Evolutionary conservation across 1,139 yeast species (phyloP).

Genomic region (Kodamaea ohmeri): DNA sequence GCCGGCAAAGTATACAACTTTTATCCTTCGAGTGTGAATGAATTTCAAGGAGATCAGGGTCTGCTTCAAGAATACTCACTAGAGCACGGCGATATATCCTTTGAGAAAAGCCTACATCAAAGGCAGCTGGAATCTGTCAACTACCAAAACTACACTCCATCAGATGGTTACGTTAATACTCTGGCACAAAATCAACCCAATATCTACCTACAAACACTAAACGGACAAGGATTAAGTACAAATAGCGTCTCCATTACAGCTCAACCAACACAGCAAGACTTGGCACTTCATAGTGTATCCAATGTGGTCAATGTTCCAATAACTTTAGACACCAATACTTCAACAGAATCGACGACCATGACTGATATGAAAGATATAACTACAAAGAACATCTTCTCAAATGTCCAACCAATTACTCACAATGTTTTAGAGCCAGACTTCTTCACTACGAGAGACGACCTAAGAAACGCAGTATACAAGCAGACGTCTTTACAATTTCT

Average conservation of each 20-base stretch:
- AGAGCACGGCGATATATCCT: neutral
- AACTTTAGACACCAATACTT: neutral
- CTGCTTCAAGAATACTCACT: neutral
- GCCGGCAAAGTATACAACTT: neutral
- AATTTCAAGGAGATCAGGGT: neutral
- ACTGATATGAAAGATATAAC: neutral
- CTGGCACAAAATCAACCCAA: neutral
- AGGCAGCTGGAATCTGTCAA: too few relatives aligned
- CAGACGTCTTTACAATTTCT: slow-evolving; percentile 16
- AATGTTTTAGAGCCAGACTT: slow-evolving; percentile 16
- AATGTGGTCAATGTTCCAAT: neutral
- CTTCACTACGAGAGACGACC: slow-evolving; percentile 18
- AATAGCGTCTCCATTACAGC: too few relatives aligned
- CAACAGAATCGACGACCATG: neutral
- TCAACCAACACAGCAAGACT: too few relatives aligned
- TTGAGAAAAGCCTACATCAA: neutral
- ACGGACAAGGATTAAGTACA: too few relatives aligned
- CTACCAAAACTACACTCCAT: neutral
- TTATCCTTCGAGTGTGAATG: neutral
- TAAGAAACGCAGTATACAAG: slow-evolving; percentile 20
- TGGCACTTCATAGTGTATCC: too few relatives aligned
- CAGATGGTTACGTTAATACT: neutral
- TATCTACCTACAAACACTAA: neutral
- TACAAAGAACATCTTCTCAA: slow-evolving; percentile 16
- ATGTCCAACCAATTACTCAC: slow-evolving; percentile 15